phyloP scores from a whole-genome alignment of 345 rosid species.

The Atalantia buxifolia region DNA sequence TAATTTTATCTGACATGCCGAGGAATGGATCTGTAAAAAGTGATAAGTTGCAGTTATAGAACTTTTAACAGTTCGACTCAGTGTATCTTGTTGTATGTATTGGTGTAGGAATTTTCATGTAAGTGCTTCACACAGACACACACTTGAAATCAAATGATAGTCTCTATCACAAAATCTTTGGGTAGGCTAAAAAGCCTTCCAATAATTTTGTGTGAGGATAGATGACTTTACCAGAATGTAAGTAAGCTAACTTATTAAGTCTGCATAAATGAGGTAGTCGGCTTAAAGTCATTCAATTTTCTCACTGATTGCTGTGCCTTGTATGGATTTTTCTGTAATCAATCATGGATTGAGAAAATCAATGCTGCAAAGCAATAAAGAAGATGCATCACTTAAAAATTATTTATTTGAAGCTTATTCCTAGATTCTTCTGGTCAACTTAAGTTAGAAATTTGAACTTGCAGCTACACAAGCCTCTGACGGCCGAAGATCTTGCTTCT shows the following conservation, averaged over 20 bases:
- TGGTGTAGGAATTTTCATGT: too few relatives aligned
- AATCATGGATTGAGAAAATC: background rate
- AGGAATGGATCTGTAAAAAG: background rate
- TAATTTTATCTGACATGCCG: background rate
- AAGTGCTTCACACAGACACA: too few relatives aligned
- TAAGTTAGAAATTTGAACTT: constrained; percentile 10
- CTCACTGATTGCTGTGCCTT: background rate
- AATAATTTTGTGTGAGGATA: background rate
- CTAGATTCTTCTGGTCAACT: background rate
- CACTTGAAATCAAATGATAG: too few relatives aligned
- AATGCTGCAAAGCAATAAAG: background rate
- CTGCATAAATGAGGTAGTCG: background rate
- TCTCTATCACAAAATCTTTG: too few relatives aligned
- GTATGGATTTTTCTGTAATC: background rate
- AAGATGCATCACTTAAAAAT: background rate
- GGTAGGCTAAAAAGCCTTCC: too few relatives aligned
- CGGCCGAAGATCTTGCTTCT: constrained; percentile 52
- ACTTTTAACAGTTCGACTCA: too few relatives aligned
- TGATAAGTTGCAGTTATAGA: too few relatives aligned
- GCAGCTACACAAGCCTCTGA: constrained; percentile 76
- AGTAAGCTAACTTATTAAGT: background rate
- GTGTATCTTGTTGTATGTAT: too few relatives aligned
- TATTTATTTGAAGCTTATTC: background rate
- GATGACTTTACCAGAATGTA: background rate
- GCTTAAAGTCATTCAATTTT: background rate